Base-by-base conservation (phyloP, 2,329 filamentous ascomycete genomes). In the Thelonectria rubi region DNA sequence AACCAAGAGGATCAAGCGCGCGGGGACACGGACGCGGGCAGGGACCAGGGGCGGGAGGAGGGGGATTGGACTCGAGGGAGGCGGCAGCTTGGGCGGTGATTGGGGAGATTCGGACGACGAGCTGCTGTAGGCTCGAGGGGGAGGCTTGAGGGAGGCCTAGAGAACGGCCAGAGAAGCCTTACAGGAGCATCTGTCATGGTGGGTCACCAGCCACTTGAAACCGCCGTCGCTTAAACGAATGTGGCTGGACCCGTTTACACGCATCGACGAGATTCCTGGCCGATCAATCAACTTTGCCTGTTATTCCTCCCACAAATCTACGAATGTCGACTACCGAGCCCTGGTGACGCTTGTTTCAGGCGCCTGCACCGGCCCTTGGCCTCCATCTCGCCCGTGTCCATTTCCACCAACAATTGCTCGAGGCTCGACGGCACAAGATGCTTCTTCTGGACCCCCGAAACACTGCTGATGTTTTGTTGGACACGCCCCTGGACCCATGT, bases 121-220 rank as follows among this genome's bases (percentile, higher is more conserved):
- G 52, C 30, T 69, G 55, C 12, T 63, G 12, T 69, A 49, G 40
- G 17, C 17, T 17, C 40, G 20, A 30, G 18, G 12, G 40, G 20
- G 32, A 32, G 30, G 21, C 20, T 24, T 4, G 7, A 7, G 7
- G 24, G 7, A 24, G 24, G 7, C 24, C 24, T 7, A 24, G 7
- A 24, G 24, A 24, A 7, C 24, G 24, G 24, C 24, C 24, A 24
- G 24, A 24, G 24, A 24, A 54, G 45, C 42, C 45, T 54, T 67
- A 66, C 50, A 57, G 59, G 46, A 66, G 52, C 60, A 65, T 67
- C 55, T 63, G 62, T 54, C 42, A 65, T 17, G 20, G 68, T 67
- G 69, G 65, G 61, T 60, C 59, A 7, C 14, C 57, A 63, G 64
- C 53, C 65, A 67, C 65, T 69, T 70, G 69, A 71, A 70, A 70